Evolutionary conservation across 2,329 filamentous ascomycete genomes (phyloP), one percentile per base, ranked within the genome.

Genomic region (Domatiomyces catenatus): DNA sequence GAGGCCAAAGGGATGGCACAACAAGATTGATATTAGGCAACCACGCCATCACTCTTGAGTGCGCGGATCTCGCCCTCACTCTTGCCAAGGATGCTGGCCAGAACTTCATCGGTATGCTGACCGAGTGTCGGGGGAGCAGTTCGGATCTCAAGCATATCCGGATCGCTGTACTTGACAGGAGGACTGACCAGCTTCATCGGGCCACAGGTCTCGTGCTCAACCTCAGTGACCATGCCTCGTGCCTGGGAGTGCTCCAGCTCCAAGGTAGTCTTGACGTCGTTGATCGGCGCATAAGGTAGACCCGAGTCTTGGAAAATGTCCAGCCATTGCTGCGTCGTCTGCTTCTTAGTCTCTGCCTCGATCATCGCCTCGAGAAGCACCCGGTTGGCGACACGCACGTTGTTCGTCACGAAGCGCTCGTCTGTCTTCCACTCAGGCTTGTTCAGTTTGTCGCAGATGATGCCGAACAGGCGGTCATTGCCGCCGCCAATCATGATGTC

Each of bases 221-320:
- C 72, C 63, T 94, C 84, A 12, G 86, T 79, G 1, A 98, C 84
- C 92, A 98, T 98, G 53, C 82, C 77, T 52, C 92, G 77, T 19
- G 89, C 89, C 50, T 71, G 68, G 0, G 80, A 87, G 67, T 98
- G 92, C 54, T 83, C 77, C 63, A 95, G 88, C 54, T 84, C 81
- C 48, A 98, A 70, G 0, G 92, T 86, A 18, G 75, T 77, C 65
- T 92, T 84, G 6, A 98, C 80, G 62, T 98, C 90, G 63, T 96
- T 98, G 59, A 98, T 84, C 1, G 90, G 87, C 0, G 90, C 85
- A 62, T 92, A 98, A 0, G 92, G 92, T 81, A 98, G 81, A 4
- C 92, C 92, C 52, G 78, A 84, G n/a, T 86, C 88, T 61, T 95
- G 87, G 44, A 95, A 81, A 1, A 89, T 71, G 1, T 83, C 77